phyloP scores from a whole-genome alignment of 2,329 filamentous ascomycete genomes.

The Domatiomyces catenatus region DNA sequence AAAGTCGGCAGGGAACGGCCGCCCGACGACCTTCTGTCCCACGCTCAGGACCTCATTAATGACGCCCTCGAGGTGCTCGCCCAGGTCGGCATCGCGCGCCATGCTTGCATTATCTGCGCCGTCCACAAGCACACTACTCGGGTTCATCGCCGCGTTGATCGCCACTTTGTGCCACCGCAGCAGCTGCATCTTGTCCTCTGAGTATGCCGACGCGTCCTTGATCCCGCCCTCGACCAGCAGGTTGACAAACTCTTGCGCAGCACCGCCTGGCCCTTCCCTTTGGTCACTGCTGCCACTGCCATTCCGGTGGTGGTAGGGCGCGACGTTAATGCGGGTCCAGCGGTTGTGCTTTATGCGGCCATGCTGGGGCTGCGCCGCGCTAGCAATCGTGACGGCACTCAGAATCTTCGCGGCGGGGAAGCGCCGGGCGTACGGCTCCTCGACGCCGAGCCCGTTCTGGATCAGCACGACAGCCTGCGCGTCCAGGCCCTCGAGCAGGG shows the following conservation, averaged over 20 bases:
- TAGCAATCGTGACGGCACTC: slow-evolving; percentile 54
- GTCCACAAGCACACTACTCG: slow-evolving; percentile 51
- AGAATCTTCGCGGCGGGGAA: slow-evolving; percentile 48
- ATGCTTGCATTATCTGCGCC: slow-evolving; percentile 52
- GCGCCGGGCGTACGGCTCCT: slow-evolving; percentile 47
- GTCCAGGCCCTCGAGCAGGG: slow-evolving; percentile 43
- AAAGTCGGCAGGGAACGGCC: slow-evolving; percentile 43
- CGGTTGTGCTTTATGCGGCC: slow-evolving; percentile 54
- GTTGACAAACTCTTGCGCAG: slow-evolving; percentile 30
- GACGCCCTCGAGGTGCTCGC: slow-evolving; percentile 45
- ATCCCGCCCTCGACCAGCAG: slow-evolving; percentile 40
- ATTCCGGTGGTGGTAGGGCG: too few species aligned
- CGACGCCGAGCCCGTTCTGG: slow-evolving; percentile 57
- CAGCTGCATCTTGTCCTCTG: slow-evolving; percentile 51
- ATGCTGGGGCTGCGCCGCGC: slow-evolving; percentile 48
- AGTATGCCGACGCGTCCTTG: slow-evolving; percentile 48
- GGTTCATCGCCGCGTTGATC: slow-evolving; percentile 63
- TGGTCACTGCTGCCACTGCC: slow-evolving; percentile 23
- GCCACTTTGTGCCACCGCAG: slow-evolving; percentile 64
- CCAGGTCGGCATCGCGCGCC: slow-evolving; percentile 47
- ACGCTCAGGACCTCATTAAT: slow-evolving; percentile 56
- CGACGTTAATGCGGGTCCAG: slow-evolving; percentile 58
- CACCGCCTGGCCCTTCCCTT: slow-evolving; percentile 20
- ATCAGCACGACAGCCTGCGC: slow-evolving; percentile 49
- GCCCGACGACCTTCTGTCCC: slow-evolving; percentile 47